Conservation (phyloP, 2,329 filamentous ascomycete genomes). For the Mollisia scopiformis region DNA sequence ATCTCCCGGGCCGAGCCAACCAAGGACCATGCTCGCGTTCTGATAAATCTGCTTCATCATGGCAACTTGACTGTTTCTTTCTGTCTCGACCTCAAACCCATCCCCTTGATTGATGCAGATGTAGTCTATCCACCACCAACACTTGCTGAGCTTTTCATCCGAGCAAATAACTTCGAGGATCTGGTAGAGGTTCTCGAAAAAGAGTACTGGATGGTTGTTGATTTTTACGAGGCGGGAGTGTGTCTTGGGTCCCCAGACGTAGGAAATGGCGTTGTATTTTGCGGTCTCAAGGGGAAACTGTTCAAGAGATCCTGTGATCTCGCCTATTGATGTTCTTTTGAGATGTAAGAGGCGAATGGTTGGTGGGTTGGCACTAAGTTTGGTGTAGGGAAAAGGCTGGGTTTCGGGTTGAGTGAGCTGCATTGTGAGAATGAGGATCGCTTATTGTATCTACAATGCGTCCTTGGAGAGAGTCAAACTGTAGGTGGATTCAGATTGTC, state of each 20-base stretch:
- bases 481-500: too few species aligned
- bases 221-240: not conserved
- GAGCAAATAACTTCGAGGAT: not conserved
- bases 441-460: too few species aligned
- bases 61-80: constrained; percentile 10
- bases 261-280: constrained; percentile 3
- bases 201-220: constrained; percentile 1
- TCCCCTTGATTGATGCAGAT: constrained; percentile 25
- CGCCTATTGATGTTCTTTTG: not conserved
- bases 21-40: constrained; percentile 2
- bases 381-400: not conserved
- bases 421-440: not conserved
- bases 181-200: constrained; percentile 4
- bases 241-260: constrained; percentile 7
- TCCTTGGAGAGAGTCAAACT: too few species aligned
- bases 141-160: not conserved
- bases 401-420: not conserved
- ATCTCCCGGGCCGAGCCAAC: constrained; percentile 16
- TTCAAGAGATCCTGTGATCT: not conserved
- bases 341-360: not conserved
- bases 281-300: not conserved
- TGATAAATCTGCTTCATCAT: constrained; percentile 24
- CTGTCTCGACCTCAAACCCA: not conserved
- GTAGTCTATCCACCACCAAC: constrained; percentile 25
- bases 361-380: not conserved